These are phyloP conservation scores for Hemerocallis citrina DNA, from an alignment of 106 monocot genomes.

Conservation along the genomic window DNA sequence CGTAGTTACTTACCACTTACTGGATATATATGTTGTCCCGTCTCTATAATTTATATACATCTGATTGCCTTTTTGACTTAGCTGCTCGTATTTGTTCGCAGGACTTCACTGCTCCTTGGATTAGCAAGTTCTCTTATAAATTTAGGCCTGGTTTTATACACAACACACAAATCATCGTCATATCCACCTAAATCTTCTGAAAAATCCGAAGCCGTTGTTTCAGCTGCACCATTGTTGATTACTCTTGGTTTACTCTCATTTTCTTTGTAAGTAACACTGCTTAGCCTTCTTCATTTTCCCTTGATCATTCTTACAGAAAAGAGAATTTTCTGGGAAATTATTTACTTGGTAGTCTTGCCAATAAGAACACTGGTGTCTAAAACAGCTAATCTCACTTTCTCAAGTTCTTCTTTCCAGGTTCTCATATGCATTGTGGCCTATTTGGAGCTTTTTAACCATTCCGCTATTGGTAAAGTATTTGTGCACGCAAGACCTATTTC, in stretches of 20 bases:
- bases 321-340: background rate
- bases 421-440: conserved; percentile 21
- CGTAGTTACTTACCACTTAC: too few species aligned
- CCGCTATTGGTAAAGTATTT: conserved; percentile 9
- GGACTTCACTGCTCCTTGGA: conserved; percentile 10
- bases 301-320: background rate
- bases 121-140: conserved; percentile 2
- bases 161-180: background rate
- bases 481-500: background rate
- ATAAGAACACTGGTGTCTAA: background rate
- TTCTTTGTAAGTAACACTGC: conserved; percentile 10
- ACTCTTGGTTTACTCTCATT: conserved; percentile 13
- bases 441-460: conserved; percentile 16
- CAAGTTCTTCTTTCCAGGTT: conserved; percentile 7
- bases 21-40: too few species aligned
- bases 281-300: background rate
- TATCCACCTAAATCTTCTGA: conserved; percentile 1
- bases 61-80: background rate
- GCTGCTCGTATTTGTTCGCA: background rate
- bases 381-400: background rate
- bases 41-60: too few species aligned
- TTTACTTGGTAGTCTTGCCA: background rate
- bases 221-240: conserved; percentile 5
- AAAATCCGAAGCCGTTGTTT: conserved; percentile 3
- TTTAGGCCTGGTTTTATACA: background rate